Evolutionary conservation across 1,284 basidiomycete genomes (phyloP).

Genomic region (Apiotrichum laibachii): DNA sequence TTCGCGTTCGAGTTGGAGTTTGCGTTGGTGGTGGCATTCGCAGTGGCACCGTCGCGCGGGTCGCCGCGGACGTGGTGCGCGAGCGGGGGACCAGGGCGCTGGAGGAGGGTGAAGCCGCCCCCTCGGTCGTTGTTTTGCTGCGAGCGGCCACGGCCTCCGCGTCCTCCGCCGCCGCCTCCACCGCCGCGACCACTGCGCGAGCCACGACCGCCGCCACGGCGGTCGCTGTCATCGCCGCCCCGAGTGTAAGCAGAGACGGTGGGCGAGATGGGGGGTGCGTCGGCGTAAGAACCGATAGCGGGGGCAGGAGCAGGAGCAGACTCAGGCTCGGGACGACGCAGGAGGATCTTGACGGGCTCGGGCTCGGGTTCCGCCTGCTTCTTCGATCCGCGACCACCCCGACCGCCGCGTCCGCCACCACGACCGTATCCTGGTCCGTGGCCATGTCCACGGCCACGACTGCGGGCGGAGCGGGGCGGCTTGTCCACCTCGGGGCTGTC

Average conservation of each 20-base stretch:
- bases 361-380: constrained; percentile 18
- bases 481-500: constrained; percentile 25
- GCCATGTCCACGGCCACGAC: constrained; percentile 9
- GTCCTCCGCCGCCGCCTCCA: constrained; percentile 3
- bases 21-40: not conserved
- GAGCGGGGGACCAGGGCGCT: constrained; percentile 38
- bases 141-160: constrained; percentile 19
- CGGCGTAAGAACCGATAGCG: not conserved
- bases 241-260: not conserved
- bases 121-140: constrained; percentile 19
- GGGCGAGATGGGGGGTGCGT: constrained; percentile 4
- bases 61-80: constrained; percentile 19
- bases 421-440: constrained; percentile 13
- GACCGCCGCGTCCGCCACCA: constrained; percentile 12
- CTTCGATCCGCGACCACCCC: constrained; percentile 9
- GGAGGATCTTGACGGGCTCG: constrained; percentile 40
- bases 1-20: not conserved
- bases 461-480: constrained; percentile 6
- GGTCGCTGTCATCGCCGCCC: not conserved
- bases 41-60: not conserved
- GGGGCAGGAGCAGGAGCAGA: not conserved
- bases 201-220: not conserved
- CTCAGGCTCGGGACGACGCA: constrained; percentile 32
- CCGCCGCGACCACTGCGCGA: not conserved
- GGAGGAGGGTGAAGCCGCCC: constrained; percentile 41